These are phyloP conservation scores for Zarea fungicola DNA, from an alignment of 2,329 filamentous ascomycete species.

Conservation along the genomic window DNA sequence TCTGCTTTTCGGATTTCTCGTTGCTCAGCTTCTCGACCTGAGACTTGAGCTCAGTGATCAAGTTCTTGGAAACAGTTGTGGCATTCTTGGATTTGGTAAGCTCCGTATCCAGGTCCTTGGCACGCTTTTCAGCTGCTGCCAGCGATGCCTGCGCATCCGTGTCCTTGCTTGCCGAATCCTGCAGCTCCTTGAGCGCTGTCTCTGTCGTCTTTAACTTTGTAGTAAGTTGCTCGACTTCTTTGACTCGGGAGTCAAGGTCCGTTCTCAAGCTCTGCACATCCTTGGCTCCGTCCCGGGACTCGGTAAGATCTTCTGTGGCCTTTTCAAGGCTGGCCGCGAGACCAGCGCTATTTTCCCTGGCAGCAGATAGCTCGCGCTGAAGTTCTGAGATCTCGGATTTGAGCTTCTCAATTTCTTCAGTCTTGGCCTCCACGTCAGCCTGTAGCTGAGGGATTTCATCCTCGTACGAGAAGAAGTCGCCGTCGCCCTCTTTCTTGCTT, in stretches of 20 bases:
- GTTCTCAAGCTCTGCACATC: conserved; percentile 43
- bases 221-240: conserved; percentile 45
- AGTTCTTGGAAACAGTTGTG: conserved; percentile 37
- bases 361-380: conserved; percentile 63
- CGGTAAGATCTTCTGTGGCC: conserved; percentile 57
- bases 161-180: conserved; percentile 31
- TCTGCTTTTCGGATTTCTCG: conserved; percentile 27
- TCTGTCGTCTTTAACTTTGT: conserved; percentile 41
- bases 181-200: conserved; percentile 39
- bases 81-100: conserved; percentile 34
- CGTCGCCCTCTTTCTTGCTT: conserved; percentile 33
- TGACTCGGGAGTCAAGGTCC: conserved; percentile 43
- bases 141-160: conserved; percentile 33
- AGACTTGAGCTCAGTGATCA: conserved; percentile 31
- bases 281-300: conserved; percentile 36
- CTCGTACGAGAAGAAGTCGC: conserved; percentile 91
- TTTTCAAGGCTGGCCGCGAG: conserved; percentile 63
- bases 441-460: conserved; percentile 81
- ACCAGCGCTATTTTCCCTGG: conserved; percentile 64
- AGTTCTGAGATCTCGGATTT: conserved; percentile 63
- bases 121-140: conserved; percentile 29
- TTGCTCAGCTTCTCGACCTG: conserved; percentile 33
- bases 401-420: conserved; percentile 65
- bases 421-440: conserved; percentile 63
- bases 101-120: conserved; percentile 35